Evolutionary conservation across 75 land plant species (phyloP).

Genomic region (Cryptomeria japonica): DNA sequence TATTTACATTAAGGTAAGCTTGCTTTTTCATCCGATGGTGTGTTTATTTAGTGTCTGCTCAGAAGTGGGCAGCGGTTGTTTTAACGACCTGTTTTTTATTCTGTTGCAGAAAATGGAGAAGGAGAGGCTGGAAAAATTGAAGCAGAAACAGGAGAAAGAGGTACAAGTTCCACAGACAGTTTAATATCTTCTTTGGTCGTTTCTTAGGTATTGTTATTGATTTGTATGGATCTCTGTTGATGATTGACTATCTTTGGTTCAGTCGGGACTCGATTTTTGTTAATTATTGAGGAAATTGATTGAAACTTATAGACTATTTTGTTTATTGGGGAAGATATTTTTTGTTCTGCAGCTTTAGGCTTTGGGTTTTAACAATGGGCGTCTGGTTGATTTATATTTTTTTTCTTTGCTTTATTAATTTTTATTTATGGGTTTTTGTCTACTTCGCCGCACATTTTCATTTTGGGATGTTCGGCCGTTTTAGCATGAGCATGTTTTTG

Average conservation of each 20-base stretch:
- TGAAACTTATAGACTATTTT: neutral
- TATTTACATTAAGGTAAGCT: conserved; percentile 21
- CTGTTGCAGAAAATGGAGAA: conserved; percentile 13
- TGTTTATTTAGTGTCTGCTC: conserved; percentile 9
- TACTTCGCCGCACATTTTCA: neutral
- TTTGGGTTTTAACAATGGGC: neutral
- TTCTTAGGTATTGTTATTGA: neutral
- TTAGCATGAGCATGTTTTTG: neutral
- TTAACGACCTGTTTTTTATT: neutral
- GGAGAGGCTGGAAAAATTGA: conserved; percentile 12
- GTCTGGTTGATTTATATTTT: neutral
- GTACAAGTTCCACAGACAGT: neutral
- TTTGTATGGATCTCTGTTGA: neutral
- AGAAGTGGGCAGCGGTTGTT: neutral
- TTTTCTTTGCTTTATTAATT: too few relatives aligned
- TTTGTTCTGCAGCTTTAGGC: neutral
- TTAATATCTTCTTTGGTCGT: too few relatives aligned
- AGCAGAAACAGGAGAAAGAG: conserved; percentile 8
- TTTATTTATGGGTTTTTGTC: neutral
- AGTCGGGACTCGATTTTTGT: too few relatives aligned
- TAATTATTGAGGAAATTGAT: neutral
- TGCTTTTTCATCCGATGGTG: neutral
- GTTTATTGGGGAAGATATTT: neutral
- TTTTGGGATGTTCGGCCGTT: neutral
- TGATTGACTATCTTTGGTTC: neutral